Conservation (phyloP, 306 rosid genomes). For the Fagus sylvatica region DNA sequence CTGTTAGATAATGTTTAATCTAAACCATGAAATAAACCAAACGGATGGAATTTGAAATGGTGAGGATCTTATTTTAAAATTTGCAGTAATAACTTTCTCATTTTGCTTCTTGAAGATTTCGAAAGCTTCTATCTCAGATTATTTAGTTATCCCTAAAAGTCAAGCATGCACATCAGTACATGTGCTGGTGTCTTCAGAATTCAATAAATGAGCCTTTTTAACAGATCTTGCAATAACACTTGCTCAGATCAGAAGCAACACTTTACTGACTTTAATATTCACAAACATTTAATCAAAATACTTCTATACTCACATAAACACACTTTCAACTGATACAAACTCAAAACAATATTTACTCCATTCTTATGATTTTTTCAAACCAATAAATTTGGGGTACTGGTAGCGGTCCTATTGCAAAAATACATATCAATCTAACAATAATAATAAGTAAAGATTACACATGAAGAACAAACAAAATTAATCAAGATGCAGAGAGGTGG, state of each 20-base stretch:
- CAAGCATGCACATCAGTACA: slow-evolving; percentile 5
- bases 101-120: no score
- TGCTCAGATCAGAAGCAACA: slow-evolving; percentile 25
- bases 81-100: no score
- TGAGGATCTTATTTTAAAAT: no score
- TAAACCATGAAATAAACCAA: no score
- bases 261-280: background rate
- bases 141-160: background rate
- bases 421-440: background rate
- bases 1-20: no score
- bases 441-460: background rate
- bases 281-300: slow-evolving; percentile 1
- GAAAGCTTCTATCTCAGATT: no score
- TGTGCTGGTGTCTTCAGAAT: slow-evolving; percentile 15
- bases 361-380: slow-evolving; percentile 1
- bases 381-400: background rate
- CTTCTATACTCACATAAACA: slow-evolving; percentile 5
- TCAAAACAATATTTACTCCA: slow-evolving; percentile 7
- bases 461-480: slow-evolving; percentile 3
- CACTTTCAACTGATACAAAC: slow-evolving; percentile 14
- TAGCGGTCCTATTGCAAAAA: background rate
- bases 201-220: background rate
- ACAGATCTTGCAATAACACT: background rate
- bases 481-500: background rate
- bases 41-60: no score